phyloP scores from a whole-genome alignment of 306 rosid genomes.

The Fragaria iinumae region DNA sequence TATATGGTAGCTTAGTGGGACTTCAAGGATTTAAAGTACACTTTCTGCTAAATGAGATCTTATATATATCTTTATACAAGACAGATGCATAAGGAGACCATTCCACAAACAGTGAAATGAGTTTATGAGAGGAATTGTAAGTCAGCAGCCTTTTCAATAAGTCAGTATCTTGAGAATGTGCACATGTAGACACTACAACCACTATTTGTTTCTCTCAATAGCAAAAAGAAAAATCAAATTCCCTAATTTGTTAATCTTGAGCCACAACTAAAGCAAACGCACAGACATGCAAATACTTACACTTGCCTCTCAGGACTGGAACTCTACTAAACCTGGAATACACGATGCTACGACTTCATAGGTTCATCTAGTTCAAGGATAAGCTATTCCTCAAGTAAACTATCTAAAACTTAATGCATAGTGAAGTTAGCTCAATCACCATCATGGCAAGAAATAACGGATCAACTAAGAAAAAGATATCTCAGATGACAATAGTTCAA shows the following conservation, averaged over 20 bases:
- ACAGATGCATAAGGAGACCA: not conserved
- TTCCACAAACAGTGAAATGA: not conserved
- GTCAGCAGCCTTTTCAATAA: not conserved
- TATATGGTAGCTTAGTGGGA: not conserved
- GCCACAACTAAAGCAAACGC: not conserved
- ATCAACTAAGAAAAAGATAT: not conserved
- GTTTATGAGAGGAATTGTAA: not conserved
- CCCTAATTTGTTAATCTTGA: not conserved
- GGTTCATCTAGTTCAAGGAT: not conserved
- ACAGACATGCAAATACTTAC: not conserved
- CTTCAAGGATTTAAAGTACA: not conserved
- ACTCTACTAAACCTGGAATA: not conserved
- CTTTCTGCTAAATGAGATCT: not conserved
- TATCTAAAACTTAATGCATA: not conserved
- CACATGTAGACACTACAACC: not conserved
- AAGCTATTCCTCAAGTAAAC: not conserved
- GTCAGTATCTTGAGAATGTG: not conserved
- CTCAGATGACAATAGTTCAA: not conserved
- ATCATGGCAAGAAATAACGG: not conserved
- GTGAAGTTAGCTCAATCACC: not conserved
- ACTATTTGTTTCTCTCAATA: too few relatives aligned
- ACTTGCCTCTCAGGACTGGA: not conserved
- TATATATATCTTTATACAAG: not conserved
- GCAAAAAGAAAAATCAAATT: not conserved
- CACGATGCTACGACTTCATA: not conserved